Percentiles rank a stretch among this genome's conserved stretches.
Conservation (phyloP, 2,329 filamentous ascomycete genomes). For the Pseudovirgaria hyperparasitica region DNA sequence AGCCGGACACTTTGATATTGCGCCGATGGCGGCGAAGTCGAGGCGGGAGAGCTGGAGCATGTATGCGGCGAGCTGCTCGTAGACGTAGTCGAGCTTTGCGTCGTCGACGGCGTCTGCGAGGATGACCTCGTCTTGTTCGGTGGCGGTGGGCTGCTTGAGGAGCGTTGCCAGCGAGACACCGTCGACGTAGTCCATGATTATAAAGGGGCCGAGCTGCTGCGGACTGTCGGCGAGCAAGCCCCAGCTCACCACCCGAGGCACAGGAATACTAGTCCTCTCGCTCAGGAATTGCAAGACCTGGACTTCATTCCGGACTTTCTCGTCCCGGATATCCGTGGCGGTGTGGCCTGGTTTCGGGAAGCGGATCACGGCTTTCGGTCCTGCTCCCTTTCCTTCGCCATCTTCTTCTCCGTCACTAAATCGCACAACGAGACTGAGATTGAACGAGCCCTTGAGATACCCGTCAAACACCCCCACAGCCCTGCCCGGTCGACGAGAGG, state of each 20-base stretch:
- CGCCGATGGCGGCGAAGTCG: slow-evolving; percentile 8
- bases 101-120: slow-evolving; percentile 8
- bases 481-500: slow-evolving; percentile 6
- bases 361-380: slow-evolving; percentile 10
- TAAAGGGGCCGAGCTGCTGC: slow-evolving; percentile 13
- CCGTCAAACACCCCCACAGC: slow-evolving; percentile 7
- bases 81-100: slow-evolving; percentile 4
- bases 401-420: slow-evolving; percentile 10
- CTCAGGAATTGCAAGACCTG: slow-evolving; percentile 8
- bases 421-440: slow-evolving; percentile 9
- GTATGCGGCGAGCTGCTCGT: slow-evolving; percentile 2
- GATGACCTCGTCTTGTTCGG: slow-evolving; percentile 11
- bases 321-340: slow-evolving; percentile 6
- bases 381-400: too few species aligned
- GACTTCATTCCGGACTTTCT: slow-evolving; percentile 11
- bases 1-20: slow-evolving; percentile 16
- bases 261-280: slow-evolving; percentile 9
- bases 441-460: slow-evolving; percentile 12
- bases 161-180: slow-evolving; percentile 9
- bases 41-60: slow-evolving; percentile 6
- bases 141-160: slow-evolving; percentile 10
- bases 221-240: slow-evolving; percentile 11
- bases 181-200: slow-evolving; percentile 13
- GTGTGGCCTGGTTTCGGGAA: slow-evolving; percentile 12
- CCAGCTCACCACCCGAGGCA: slow-evolving; percentile 9